phyloP scores from a whole-genome alignment of 371 early-diverging fungal genomes.

The Smittium mucronatum region DNA sequence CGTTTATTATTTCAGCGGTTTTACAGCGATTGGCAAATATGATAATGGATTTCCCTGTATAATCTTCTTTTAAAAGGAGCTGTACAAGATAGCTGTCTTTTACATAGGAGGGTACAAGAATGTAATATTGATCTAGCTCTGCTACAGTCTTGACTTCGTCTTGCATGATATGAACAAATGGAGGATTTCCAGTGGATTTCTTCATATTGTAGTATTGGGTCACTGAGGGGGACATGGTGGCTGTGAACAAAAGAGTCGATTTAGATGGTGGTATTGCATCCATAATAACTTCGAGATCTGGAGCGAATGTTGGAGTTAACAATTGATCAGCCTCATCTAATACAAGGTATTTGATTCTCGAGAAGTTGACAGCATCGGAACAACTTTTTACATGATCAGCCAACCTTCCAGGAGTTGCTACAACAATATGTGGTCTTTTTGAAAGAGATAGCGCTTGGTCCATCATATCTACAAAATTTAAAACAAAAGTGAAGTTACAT shows the following conservation, averaged over 20 bases:
- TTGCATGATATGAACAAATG: constrained; percentile 72
- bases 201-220: constrained; percentile 37
- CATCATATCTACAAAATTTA: constrained; percentile 61
- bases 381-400: constrained; percentile 81
- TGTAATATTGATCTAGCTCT: constrained; percentile 76
- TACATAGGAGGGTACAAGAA: constrained; percentile 88
- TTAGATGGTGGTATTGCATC: constrained; percentile 60
- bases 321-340: constrained; percentile 98
- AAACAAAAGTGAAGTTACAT: constrained; percentile 6
- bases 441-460: constrained; percentile 76
- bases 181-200: constrained; percentile 23
- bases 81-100: constrained; percentile 79
- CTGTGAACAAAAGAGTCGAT: constrained; percentile 88
- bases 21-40: constrained; percentile 80
- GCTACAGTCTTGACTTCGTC: constrained; percentile 67
- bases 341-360: constrained; percentile 53
- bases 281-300: constrained; percentile 72
- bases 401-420: constrained; percentile 96
- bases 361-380: constrained; percentile 48
- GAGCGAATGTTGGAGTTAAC: constrained; percentile 54
- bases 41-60: constrained; percentile 65
- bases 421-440: constrained; percentile 83
- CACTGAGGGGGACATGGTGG: constrained; percentile 87
- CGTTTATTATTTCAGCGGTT: constrained; percentile 65
- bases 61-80: constrained; percentile 53